These are phyloP conservation scores for sweet orange (Citrus sinensis) DNA, from an alignment of 345 rosid genomes.

Conservation along the genomic window DNA sequence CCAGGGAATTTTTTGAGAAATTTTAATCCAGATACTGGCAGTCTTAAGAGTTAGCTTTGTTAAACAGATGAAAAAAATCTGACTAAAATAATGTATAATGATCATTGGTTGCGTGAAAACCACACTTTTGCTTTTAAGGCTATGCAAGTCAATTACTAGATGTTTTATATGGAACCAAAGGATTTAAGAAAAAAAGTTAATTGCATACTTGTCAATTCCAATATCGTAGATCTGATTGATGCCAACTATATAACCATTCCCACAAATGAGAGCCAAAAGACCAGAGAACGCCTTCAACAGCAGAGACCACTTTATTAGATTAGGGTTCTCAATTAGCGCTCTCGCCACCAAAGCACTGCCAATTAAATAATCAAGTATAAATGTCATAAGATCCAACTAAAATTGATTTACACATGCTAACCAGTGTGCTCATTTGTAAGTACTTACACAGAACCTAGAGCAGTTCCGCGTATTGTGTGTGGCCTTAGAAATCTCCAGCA, in stretches of 20 bases:
- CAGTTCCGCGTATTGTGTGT: conserved; percentile 93
- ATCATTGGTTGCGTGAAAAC: not conserved
- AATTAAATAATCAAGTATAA: conserved; percentile 14
- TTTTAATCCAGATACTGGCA: not conserved
- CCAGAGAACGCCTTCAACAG: conserved; percentile 82
- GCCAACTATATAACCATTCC: conserved; percentile 97
- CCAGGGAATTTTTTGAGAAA: not conserved
- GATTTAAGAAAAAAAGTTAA: not conserved
- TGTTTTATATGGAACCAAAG: not conserved
- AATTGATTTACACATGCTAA: not conserved
- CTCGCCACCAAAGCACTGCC: conserved; percentile 85
- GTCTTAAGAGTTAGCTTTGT: not conserved
- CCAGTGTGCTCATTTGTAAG: not conserved
- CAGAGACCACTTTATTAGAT: conserved; percentile 79
- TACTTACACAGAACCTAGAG: conserved; percentile 73
- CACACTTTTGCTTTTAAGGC: not conserved
- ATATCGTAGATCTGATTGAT: conserved; percentile 97
- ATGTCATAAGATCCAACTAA: conserved; percentile 1
- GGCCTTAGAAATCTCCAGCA: conserved; percentile 99
- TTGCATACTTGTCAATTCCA: conserved; percentile 88
- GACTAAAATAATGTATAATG: too few relatives aligned
- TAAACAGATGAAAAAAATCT: not conserved
- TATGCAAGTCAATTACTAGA: not conserved
- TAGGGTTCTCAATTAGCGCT: conserved; percentile 80
- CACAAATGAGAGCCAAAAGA: conserved; percentile 84